phyloP scores from a whole-genome alignment of 352 stramenopile genomes.

The Globisporangium nagaii region DNA sequence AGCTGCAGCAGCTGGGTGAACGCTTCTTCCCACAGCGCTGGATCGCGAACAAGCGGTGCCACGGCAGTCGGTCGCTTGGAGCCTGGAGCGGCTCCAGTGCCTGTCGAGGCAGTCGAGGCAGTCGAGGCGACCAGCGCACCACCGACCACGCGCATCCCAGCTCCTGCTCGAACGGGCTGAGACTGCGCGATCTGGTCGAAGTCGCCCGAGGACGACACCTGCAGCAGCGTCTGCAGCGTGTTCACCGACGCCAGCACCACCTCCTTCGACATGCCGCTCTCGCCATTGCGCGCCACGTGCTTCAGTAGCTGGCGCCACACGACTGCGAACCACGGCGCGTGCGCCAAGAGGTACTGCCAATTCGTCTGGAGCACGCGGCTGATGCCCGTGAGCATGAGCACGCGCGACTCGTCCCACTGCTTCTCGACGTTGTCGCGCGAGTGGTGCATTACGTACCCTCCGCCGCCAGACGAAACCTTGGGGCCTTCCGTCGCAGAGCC shows the following conservation, averaged over 20 bases:
- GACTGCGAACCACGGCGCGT: slow-evolving; percentile 50
- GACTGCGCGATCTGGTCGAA: slow-evolving; percentile 70
- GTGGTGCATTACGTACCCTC: slow-evolving; percentile 91
- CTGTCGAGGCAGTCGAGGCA: not conserved
- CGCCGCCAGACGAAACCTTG: slow-evolving; percentile 7
- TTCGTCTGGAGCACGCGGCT: slow-evolving; percentile 91
- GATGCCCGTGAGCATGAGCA: slow-evolving; percentile 92
- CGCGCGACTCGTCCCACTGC: slow-evolving; percentile 96
- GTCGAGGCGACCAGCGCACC: slow-evolving; percentile 57
- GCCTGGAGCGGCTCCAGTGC: not conserved
- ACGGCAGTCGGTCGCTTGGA: slow-evolving; percentile 14
- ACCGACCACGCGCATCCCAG: slow-evolving; percentile 89
- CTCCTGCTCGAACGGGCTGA: slow-evolving; percentile 70
- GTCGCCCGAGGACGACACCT: slow-evolving; percentile 66
- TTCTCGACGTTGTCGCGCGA: slow-evolving; percentile 94
- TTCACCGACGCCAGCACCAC: slow-evolving; percentile 70
- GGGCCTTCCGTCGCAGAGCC: not conserved
- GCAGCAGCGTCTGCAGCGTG: slow-evolving; percentile 77
- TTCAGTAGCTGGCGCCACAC: slow-evolving; percentile 64
- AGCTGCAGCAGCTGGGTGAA: slow-evolving; percentile 57
- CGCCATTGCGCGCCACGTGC: slow-evolving; percentile 52
- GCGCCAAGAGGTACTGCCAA: slow-evolving; percentile 54
- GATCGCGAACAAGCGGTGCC: slow-evolving; percentile 30
- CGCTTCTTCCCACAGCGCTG: slow-evolving; percentile 58
- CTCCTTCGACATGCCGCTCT: slow-evolving; percentile 59